Evolutionary conservation across 192 early-diverging fungal genomes (phyloP).

Genomic region (Gaertneriomyces sp.): DNA sequence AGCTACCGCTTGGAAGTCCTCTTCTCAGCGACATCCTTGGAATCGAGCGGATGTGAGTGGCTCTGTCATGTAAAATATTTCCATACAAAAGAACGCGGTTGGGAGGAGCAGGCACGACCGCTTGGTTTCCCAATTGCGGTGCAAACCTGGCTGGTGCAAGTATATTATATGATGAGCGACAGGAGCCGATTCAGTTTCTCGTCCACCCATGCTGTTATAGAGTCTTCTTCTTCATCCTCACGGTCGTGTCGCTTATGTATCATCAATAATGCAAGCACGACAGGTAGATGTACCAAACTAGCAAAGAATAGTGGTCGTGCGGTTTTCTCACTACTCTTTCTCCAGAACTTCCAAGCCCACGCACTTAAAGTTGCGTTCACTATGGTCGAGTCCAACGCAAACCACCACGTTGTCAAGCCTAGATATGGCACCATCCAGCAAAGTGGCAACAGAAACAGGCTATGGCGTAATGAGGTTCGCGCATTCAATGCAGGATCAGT

Average conservation of each 20-base stretch:
- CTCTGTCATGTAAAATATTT: too few species aligned
- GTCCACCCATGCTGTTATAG: too few species aligned
- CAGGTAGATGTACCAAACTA: slow-evolving; percentile 83
- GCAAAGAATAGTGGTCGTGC: slow-evolving; percentile 90
- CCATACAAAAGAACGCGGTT: too few species aligned
- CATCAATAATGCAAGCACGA: slow-evolving; percentile 84
- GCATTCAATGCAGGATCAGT: slow-evolving; percentile 84
- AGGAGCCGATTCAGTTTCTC: too few species aligned
- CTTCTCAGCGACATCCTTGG: too few species aligned
- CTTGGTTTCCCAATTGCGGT: too few species aligned
- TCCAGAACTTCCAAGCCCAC: slow-evolving; percentile 77
- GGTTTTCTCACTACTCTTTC: slow-evolving; percentile 68
- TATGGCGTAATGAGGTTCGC: slow-evolving; percentile 80
- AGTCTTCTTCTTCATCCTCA: slow-evolving; percentile 28
- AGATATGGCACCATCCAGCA: slow-evolving; percentile 54
- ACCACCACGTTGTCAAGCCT: slow-evolving; percentile 74
- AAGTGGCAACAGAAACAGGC: slow-evolving; percentile 70
- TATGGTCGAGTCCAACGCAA: slow-evolving; percentile 69
- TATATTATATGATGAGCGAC: too few species aligned
- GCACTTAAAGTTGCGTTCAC: slow-evolving; percentile 72
- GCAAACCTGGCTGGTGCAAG: too few species aligned
- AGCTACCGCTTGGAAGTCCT: too few species aligned
- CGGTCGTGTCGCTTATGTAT: slow-evolving; percentile 64
- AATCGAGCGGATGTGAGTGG: too few species aligned
- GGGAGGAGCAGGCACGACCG: too few species aligned